Base-by-base conservation (phyloP, 2,329 filamentous ascomycete species). In the Dactylellina drechsleri region DNA sequence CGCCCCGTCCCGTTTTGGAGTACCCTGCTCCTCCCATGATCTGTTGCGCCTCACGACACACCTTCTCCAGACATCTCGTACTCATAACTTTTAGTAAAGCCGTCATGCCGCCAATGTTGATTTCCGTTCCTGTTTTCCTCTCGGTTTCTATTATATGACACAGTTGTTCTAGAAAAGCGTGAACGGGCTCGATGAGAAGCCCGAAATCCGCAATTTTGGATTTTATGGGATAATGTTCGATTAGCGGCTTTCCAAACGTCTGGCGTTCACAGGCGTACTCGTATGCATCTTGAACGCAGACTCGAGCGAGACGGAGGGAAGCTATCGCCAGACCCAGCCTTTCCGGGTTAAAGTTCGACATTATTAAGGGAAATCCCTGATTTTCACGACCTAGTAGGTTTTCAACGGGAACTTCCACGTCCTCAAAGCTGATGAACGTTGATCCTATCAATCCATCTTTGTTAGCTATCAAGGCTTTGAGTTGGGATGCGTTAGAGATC, bases 271-370 rank as follows among this genome's bases (percentile, higher is more conserved):
- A 80, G 20, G 85, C 85, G 78, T 91, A 90, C 58, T 86, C 85
- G 77, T 90, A 87, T 0, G 89, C 88, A 0, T 86, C 80, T 13
- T 84, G 82, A 0, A 90, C 82, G 0, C 87, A 88, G 1, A 90
- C 87, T 7, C 86, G 84, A 0, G 89, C 85, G 79, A 88, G 85
- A 1, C 90, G 84, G 0, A 89, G 90, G 0, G 86, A 85, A 0
- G 86, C 86, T 13, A 92, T 86, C 0, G 88, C 84, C 76, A 92
- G 91, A 13, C 85, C 85, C 7, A 92, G 83, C 0, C 90, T 86
- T 81, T 93, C 91, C 81, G 92, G 90, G 83, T 92, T 92, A 85
- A 92, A 92, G 82, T 92, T 91, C 64, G 87, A 89, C 89, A 91
- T 91, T 79, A 91, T 87, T 79, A 91, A 90, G 68, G 84, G 85